Evolutionary conservation across 306 rosid species (phyloP), one percentile per base, ranked within the genome.

Genomic region (Gillenia trifoliata): DNA sequence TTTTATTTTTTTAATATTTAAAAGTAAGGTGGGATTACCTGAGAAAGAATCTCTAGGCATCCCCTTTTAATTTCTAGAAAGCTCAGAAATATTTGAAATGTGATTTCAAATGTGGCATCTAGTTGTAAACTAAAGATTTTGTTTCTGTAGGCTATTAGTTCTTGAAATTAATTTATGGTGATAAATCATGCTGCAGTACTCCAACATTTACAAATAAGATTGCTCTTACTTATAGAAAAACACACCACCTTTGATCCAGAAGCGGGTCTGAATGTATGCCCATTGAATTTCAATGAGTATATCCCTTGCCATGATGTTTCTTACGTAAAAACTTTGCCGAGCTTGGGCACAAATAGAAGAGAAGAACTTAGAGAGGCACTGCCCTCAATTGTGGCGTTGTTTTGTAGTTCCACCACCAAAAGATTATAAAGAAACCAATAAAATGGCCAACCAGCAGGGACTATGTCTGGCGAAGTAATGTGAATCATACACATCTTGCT

Each of bases 381-480:
- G 98, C 78, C 98, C 95, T 55, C 94, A 15, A 80, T 86, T 25
- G 88, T 83, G 85, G 45, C 91, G 92, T 78, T 94, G 50, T 91
- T 90, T 85, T 94, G 98, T 91, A 87, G 83, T 88, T 73, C 96
- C 96, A 15, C 95, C 97, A 9, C 96, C 98, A 1, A 78, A 75
- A 64, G 91, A 91, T 80, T 91, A 94, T 80, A n/a, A 94, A 91
- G 84, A 86, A 86, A 69, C 94, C 98, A 22, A 86, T 94, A 77
- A 79, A 70, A 69, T 94, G 98, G 95, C 97, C 98, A 56, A 86
- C 79, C 79, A 91, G 97, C 72, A 82, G 96, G 88, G 97, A 94
- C 79, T 94, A 83, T 73, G 96, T 94, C 81, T 91, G 98, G 97
- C 89, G 89, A 72, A 90, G 97, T 85, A 90, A 94, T 76, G 92